Conservation (phyloP, 192 early-diverging fungal species). For the Coemansia sp. region DNA sequence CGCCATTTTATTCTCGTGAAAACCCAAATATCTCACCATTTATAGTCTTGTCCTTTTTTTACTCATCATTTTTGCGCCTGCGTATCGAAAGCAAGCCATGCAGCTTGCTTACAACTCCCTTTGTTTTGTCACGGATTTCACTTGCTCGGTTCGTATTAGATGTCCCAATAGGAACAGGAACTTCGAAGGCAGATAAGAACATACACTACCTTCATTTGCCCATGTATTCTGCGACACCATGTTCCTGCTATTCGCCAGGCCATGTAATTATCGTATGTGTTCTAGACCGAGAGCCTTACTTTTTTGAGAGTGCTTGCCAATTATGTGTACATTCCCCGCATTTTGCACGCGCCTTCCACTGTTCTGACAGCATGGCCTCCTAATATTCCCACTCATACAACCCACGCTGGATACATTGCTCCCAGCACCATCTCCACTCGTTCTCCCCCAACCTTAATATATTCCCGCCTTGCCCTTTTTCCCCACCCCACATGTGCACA, state of each 20-base stretch:
- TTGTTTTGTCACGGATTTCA: background rate
- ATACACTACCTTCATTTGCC: background rate
- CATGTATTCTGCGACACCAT: background rate
- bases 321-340: background rate
- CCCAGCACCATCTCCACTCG: background rate
- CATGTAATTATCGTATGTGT: background rate
- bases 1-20: background rate
- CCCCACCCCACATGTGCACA: slow-evolving; percentile 1
- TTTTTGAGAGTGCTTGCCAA: background rate
- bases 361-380: background rate
- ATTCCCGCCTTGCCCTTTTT: slow-evolving; percentile 7
- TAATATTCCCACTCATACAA: background rate
- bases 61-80: background rate
- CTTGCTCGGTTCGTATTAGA: background rate
- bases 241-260: background rate
- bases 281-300: background rate
- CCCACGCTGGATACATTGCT: slow-evolving; percentile 1
- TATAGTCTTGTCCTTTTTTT: background rate
- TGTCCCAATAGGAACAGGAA: no score
- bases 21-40: background rate
- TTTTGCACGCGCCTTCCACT: background rate
- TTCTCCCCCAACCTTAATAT: slow-evolving; percentile 7
- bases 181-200: background rate
- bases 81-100: background rate
- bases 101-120: background rate